Conservation (phyloP, 495 filamentous ascomycete genomes). For the Elasticomyces elasticus region DNA sequence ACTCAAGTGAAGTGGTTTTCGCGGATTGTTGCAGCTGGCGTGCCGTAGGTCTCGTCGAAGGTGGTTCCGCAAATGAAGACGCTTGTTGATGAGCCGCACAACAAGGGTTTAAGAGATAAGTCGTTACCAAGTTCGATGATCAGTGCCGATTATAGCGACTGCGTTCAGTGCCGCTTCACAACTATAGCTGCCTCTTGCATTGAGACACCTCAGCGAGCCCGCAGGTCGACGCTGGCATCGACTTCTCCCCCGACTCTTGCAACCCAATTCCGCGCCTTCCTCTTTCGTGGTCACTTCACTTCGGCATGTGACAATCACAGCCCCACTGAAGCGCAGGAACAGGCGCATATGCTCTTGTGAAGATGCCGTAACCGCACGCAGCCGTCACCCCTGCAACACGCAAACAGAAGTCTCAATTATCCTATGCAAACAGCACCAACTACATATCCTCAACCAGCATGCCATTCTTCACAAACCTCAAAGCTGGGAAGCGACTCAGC, state of each 20-base stretch:
- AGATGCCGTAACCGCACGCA: neutral
- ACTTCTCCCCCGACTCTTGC: neutral
- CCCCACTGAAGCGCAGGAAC: neutral
- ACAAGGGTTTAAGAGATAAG: too few species aligned
- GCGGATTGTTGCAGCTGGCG: too few species aligned
- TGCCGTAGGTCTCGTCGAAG: too few species aligned
- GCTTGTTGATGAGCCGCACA: too few species aligned
- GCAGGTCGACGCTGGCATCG: neutral
- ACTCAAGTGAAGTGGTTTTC: neutral
- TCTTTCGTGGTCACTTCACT: neutral
- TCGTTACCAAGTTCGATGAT: too few species aligned
- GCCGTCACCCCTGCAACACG: neutral
- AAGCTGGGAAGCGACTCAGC: neutral
- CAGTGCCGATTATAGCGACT: too few species aligned
- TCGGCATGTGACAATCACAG: neutral
- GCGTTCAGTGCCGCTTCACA: too few species aligned
- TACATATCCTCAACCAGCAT: neutral
- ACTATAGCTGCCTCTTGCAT: too few species aligned
- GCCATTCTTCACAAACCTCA: neutral
- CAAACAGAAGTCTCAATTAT: neutral
- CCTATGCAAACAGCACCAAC: neutral
- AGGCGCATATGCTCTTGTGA: too few species aligned
- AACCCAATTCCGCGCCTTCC: neutral
- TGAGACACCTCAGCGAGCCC: too few species aligned
- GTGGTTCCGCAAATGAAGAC: neutral